Conservation (phyloP, 192 early-diverging fungal genomes). For the Fimicolochytrium jonesii region DNA sequence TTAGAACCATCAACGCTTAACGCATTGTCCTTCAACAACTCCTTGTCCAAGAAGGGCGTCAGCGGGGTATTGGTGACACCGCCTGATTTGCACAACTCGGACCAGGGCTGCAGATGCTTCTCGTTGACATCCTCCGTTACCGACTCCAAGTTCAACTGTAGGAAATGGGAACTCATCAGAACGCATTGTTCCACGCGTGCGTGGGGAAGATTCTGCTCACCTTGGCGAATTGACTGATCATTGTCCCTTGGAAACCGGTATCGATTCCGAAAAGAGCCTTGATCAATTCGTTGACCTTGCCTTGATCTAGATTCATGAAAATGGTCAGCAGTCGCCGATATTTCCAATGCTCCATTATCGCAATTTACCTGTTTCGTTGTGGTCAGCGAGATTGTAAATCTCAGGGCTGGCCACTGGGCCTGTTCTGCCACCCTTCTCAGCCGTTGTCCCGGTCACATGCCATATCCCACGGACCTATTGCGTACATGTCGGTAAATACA, state of each 20-base stretch:
- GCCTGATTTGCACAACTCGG: conserved; percentile 68
- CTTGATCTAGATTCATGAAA: conserved; percentile 64
- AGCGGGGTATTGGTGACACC: conserved; percentile 76
- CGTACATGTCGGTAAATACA: no score
- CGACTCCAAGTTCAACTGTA: conserved; percentile 72
- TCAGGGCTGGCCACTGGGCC: conserved; percentile 35
- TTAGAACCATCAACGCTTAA: conserved; percentile 79
- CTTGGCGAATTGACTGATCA: conserved; percentile 75
- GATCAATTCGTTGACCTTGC: conserved; percentile 67
- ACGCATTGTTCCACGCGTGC: background rate
- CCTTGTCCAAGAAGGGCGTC: conserved; percentile 90
- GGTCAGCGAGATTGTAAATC: conserved; percentile 84
- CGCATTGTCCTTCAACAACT: conserved; percentile 82
- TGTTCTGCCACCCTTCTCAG: conserved; percentile 43
- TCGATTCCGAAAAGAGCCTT: conserved; percentile 71
- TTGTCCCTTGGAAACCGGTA: conserved; percentile 77
- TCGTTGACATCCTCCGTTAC: conserved; percentile 93
- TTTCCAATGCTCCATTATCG: no score
- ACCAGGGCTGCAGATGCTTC: conserved; percentile 90
- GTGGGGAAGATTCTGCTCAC: conserved; percentile 36
- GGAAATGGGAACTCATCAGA: background rate
- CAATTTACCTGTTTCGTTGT: conserved; percentile 81
- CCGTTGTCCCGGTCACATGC: conserved; percentile 44
- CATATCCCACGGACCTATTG: conserved; percentile 45
- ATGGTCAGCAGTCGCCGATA: no score